Percentiles rank a stretch among this genome's conserved stretches.
Conservation (phyloP, 2,329 filamentous ascomycete genomes). For the Colletotrichum caudatum region DNA sequence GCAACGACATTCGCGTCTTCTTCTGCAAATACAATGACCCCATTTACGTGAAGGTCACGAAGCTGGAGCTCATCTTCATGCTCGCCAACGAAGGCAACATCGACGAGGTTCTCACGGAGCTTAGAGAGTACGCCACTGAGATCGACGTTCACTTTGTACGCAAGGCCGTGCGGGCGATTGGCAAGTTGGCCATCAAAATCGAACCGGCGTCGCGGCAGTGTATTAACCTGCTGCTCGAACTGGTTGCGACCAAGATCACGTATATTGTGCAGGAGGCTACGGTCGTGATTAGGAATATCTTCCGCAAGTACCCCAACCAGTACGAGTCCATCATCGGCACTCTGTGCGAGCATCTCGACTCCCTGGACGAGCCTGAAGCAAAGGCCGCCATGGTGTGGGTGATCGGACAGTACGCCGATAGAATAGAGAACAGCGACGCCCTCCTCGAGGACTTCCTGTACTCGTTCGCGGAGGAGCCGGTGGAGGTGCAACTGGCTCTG, state of each 20-base stretch:
- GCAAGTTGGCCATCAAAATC: constrained; percentile 98
- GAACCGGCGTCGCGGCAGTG: constrained; percentile 91
- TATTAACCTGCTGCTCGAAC: constrained; percentile 90
- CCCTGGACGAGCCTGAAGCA: constrained; percentile 95
- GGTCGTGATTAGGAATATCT: constrained; percentile 98
- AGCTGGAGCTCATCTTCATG: constrained; percentile 99
- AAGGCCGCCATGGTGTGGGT: constrained; percentile 99
- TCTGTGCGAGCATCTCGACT: constrained; percentile 95
- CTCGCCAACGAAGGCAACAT: constrained; percentile 96
- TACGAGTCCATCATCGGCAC: constrained; percentile 98
- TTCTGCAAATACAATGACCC: constrained; percentile 99
- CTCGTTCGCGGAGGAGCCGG: constrained; percentile 91
- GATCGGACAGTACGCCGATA: constrained; percentile 96
- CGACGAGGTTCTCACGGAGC: constrained; percentile 90
- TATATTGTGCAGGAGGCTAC: constrained; percentile 99
- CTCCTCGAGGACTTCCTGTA: constrained; percentile 95
- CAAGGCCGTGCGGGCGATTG: constrained; percentile 96
- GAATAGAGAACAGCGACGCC: constrained; percentile 96
- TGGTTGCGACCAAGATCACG: constrained; percentile 97
- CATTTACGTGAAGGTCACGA: constrained; percentile 99
- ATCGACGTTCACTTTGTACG: constrained; percentile 99
- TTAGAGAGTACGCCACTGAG: constrained; percentile 96
- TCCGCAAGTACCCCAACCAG: constrained; percentile 98
- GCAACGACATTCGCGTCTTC: constrained; percentile 98
- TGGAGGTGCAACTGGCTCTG: constrained; percentile 94